Base-by-base conservation (phyloP, 176 grass and related monocot species). In the Triticum monococcum region DNA sequence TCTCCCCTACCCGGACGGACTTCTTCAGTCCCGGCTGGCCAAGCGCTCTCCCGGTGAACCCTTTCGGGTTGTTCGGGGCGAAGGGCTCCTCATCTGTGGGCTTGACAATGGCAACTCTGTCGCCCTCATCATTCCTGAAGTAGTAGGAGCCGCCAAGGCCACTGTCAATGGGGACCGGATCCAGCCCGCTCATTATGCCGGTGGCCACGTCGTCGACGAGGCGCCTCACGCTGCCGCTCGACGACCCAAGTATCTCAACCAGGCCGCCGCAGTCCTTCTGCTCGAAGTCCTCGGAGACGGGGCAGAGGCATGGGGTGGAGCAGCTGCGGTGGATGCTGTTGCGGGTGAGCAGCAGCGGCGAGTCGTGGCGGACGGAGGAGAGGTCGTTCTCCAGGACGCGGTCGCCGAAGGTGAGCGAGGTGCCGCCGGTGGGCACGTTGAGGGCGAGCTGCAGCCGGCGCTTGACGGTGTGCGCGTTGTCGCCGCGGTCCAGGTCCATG, bases 131-230 rank as follows among this genome's bases (percentile, higher is more conserved):
- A 56, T 91, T 84, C 80, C 85, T 91, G 74, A 97, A 97, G 81
- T 97, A 97, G 79, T 97, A 97, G 1, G 91, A 93, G 9, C 94
- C 94, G 50, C 94, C 94, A 52, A 97, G 92, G 68, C 94, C 94
- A 13, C 87, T 86, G 43, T 68, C 86, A 10, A 94, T 82, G 24
- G 91, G 89, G 33, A 97, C 84, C 13, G 92, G 94, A 71, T 94
- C 87, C 46, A 97, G 79, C 2, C 94, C 88, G 82, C 26, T 38
- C 36, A 85, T 79, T 64, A 94, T 97, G 77, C 92, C 94, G 10
- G 59, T 26, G n/a, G 93, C 79, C 23, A 94, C 89, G 10, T 97
- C 94, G 30, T 94, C 72, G 26, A 97, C 92, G 0, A 97, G 85
- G 68, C 82, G 50, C 83, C 67, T 84, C 75, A 91, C 69, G 14